Percentiles rank a stretch among this genome's conserved stretches.
Conservation (phyloP, 805 yeast genomes). For the Kregervanrija fluxuum region DNA sequence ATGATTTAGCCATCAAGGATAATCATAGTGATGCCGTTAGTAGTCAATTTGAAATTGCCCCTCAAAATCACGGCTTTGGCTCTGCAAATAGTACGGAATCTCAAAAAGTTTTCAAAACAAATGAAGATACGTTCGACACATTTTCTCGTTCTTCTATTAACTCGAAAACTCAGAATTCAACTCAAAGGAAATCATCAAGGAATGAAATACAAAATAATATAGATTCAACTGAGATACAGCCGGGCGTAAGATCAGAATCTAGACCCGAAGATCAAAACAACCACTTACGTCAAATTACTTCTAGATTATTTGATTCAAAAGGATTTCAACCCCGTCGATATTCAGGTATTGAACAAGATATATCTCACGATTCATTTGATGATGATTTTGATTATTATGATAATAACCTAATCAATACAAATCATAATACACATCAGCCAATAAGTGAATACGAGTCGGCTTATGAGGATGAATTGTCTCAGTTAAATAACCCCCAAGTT, state of each 20-base stretch:
- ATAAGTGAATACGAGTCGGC: conserved; percentile 19
- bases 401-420: not conserved
- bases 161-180: conserved; percentile 10
- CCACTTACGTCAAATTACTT: conserved; percentile 47
- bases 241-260: not conserved
- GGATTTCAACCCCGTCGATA: conserved; percentile 69
- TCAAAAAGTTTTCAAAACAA: not conserved
- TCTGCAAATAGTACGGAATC: conserved; percentile 9
- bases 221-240: conserved; percentile 4
- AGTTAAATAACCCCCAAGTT: conserved; percentile 1
- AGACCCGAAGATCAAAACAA: conserved; percentile 10
- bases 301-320: conserved; percentile 64
- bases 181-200: conserved; percentile 7
- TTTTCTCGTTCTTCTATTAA: conserved; percentile 15
- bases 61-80: conserved; percentile 10
- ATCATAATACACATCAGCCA: not conserved
- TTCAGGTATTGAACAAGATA: conserved; percentile 40
- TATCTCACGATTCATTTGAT: conserved; percentile 43
- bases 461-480: conserved; percentile 20
- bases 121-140: conserved; percentile 11
- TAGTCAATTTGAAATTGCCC: conserved; percentile 15
- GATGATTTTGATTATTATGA: conserved; percentile 33
- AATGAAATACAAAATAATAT: not conserved
- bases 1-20: conserved; percentile 6
- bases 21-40: conserved; percentile 14